Conservation (phyloP, 169 alveolate species). For the Plasmodium inui region DNA sequence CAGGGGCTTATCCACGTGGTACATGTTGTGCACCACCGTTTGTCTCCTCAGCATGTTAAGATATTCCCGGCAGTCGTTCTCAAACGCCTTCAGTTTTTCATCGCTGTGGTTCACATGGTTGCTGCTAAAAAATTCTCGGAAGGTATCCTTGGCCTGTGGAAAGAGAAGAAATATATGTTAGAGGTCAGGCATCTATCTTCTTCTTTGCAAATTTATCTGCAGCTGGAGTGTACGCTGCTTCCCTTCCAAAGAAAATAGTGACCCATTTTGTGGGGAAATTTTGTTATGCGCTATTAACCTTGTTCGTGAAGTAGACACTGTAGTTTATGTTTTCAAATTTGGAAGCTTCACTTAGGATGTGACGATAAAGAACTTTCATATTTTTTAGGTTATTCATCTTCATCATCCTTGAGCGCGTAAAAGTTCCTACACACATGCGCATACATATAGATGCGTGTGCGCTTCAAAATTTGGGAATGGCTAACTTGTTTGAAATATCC, state of each 20-base stretch:
- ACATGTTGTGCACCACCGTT: slow-evolving; percentile 64
- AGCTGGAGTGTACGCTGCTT: background rate
- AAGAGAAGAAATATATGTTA: background rate
- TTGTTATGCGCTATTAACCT: slow-evolving; percentile 15
- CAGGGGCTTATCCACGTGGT: slow-evolving; percentile 74
- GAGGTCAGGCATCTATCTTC: background rate
- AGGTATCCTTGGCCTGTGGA: slow-evolving; percentile 68
- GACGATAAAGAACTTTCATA: slow-evolving; percentile 56
- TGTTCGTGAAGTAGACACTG: slow-evolving; percentile 64
- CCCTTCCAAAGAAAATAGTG: background rate
- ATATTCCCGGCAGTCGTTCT: slow-evolving; percentile 50
- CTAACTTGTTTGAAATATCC: background rate
- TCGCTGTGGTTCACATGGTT: background rate
- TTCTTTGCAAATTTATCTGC: background rate
- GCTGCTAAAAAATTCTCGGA: slow-evolving; percentile 61
- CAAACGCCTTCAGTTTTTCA: slow-evolving; percentile 65
- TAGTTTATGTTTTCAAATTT: slow-evolving; percentile 73
- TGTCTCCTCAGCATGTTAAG: slow-evolving; percentile 75
- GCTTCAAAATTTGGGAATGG: background rate
- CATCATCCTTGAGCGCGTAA: slow-evolving; percentile 16
- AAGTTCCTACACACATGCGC: slow-evolving; percentile 1
- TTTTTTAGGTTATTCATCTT: slow-evolving; percentile 53
- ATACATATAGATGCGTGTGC: background rate
- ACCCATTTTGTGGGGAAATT: background rate
- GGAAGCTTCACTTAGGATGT: slow-evolving; percentile 72